Evolutionary conservation across 495 filamentous ascomycete genomes (phyloP).

Genomic region (Penicillium canescens): DNA sequence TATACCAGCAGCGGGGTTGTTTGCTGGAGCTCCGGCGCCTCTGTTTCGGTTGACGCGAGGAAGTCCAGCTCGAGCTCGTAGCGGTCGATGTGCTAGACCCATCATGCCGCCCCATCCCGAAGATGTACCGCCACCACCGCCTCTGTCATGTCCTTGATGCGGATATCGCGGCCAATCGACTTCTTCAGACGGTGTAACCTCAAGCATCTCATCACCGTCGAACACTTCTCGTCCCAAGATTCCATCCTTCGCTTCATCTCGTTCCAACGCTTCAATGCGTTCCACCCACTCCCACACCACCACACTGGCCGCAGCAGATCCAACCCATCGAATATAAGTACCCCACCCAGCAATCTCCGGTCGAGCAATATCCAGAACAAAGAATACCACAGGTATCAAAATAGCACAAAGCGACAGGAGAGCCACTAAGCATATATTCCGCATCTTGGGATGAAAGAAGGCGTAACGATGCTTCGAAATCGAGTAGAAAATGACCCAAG

Average conservation of each 20-base stretch:
- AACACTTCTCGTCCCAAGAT: conserved; percentile 93
- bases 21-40: conserved; percentile 12
- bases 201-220: conserved; percentile 95
- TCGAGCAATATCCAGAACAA: conserved; percentile 88
- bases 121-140: conserved; percentile 38
- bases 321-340: conserved; percentile 97
- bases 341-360: conserved; percentile 91
- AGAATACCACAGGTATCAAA: conserved; percentile 91
- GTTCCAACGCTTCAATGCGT: conserved; percentile 92
- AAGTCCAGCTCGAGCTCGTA: conserved; percentile 36
- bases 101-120: conserved; percentile 48
- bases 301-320: conserved; percentile 91
- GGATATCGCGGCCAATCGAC: conserved; percentile 52
- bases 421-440: conserved; percentile 86
- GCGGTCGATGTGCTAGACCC: conserved; percentile 38
- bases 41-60: conserved; percentile 27
- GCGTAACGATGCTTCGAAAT: conserved; percentile 90
- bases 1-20: conserved; percentile 14
- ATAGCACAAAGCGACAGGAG: conserved; percentile 75
- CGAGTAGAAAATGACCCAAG: conserved; percentile 95
- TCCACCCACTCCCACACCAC: conserved; percentile 99
- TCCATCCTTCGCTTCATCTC: conserved; percentile 94
- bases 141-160: conserved; percentile 35
- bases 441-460: conserved; percentile 91
- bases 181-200: conserved; percentile 64